phyloP scores from a whole-genome alignment of 2,329 filamentous ascomycete genomes.

The Fusarium hainanense region DNA sequence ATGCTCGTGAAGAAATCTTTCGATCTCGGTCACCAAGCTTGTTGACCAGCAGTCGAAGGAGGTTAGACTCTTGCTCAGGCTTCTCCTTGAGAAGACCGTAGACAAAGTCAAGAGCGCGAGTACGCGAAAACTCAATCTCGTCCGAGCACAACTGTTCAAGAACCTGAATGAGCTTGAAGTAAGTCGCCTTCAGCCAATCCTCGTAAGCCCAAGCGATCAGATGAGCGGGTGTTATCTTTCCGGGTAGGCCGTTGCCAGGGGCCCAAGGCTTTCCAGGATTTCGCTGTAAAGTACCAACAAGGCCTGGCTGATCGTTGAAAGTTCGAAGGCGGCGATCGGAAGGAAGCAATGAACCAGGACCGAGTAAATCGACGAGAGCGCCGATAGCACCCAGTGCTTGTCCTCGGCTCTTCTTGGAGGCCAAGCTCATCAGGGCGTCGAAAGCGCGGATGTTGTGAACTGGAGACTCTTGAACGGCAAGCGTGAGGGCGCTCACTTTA shows the following conservation, averaged over 20 bases:
- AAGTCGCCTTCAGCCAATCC: conserved; percentile 93
- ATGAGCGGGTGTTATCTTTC: conserved; percentile 78
- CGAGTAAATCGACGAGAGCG: conserved; percentile 93
- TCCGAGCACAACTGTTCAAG: conserved; percentile 94
- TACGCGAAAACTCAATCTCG: conserved; percentile 93
- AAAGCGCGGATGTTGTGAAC: conserved; percentile 91
- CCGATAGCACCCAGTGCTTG: conserved; percentile 93
- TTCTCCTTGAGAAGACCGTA: conserved; percentile 94
- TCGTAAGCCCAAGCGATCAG: conserved; percentile 92
- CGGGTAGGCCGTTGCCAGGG: conserved; percentile 75
- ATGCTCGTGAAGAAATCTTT: conserved; percentile 94
- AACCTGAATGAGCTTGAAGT: conserved; percentile 92
- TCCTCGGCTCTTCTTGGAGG: conserved; percentile 92
- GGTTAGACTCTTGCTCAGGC: conserved; percentile 95
- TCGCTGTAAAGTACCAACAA: conserved; percentile 77
- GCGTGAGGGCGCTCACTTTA: conserved; percentile 93
- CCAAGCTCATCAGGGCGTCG: conserved; percentile 82
- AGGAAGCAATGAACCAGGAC: conserved; percentile 87
- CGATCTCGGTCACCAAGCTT: conserved; percentile 95
- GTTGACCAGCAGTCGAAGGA: conserved; percentile 91
- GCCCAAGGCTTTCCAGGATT: conserved; percentile 70
- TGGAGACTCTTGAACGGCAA: conserved; percentile 95
- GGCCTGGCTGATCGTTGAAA: conserved; percentile 82
- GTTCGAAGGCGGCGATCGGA: conserved; percentile 81
- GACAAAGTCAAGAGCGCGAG: conserved; percentile 88